Evolutionary conservation across 2,329 filamentous ascomycete species (phyloP), one percentile per base, ranked within the genome.

Genomic region (Colletotrichum australisinense): DNA sequence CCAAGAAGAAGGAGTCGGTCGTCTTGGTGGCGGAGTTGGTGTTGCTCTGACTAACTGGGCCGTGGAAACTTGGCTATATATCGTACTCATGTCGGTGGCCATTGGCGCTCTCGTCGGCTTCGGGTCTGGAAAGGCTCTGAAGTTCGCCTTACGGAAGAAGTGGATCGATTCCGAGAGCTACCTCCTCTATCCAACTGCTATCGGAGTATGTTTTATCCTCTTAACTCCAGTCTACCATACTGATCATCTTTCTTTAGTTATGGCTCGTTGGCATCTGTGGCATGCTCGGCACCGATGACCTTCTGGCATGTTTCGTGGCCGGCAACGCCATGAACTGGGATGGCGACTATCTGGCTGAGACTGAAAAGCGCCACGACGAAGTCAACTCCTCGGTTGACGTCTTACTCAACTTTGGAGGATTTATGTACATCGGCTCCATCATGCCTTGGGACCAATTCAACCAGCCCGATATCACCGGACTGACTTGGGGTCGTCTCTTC

Each of bases 271-370:
- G 90, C 3, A 88, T 88, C 0, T 89, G 87, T 69, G 89, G 89
- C 28, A 83, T 85, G 24, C 83, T 91, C n/a, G 90, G 89, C 12
- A 89, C 88, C 0, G 88, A 91, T 67, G 90, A 92, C 73, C 85
- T 91, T 0, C 83, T 92, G 3, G 89, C 89, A 3, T 92, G 89
- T 77, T 91, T 91, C 70, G 84, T 89, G 3, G 89, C 90, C 0
- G 90, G 90, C 8, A 88, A 86, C 76, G 85, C 86, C 14, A 80
- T 92, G 57, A 92, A 91, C 79, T 92, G 90, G 90, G 88, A 91
- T 68, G 89, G 90, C 3, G 77, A 85, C 19, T 92, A 88, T 76
- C 86, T 90, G 3, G 82, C 83, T 5, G 90, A 92, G 78, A 84
- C 87, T 0, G 84, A 89, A 69, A 81, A 84, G 9, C 85, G 89